Percentiles rank a stretch among this genome's conserved stretches.
Conservation (phyloP, 352 stramenopile genomes). For the Pythium phragmitis region DNA sequence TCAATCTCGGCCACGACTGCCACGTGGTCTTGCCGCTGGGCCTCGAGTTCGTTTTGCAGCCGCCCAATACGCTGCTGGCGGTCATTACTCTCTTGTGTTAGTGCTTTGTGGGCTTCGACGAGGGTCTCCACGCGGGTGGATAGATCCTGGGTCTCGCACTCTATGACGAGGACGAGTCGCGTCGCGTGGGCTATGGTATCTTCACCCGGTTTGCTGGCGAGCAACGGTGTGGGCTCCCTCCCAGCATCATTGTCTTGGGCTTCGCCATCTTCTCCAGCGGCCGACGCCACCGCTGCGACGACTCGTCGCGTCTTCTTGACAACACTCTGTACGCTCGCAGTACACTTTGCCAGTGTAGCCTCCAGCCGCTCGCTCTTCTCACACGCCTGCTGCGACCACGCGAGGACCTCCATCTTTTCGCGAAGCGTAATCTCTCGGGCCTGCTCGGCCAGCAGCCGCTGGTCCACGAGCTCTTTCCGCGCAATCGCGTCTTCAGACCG, state of each 20-base stretch:
- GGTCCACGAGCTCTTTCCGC: conserved; percentile 43
- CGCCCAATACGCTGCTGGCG: conserved; percentile 18
- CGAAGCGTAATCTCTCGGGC: conserved; percentile 57
- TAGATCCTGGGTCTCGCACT: conserved; percentile 15
- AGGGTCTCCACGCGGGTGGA: conserved; percentile 4
- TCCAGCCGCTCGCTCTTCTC: conserved; percentile 49
- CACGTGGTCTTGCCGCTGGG: conserved; percentile 38
- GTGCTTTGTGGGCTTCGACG: conserved; percentile 25
- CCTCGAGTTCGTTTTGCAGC: conserved; percentile 35
- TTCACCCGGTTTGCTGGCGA: neutral
- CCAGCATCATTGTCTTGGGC: neutral
- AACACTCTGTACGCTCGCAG: conserved; percentile 21
- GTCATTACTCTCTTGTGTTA: conserved; percentile 26
- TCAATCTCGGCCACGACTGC: conserved; percentile 43
- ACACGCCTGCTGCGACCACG: conserved; percentile 62
- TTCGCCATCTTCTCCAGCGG: neutral
- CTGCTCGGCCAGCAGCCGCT: conserved; percentile 48
- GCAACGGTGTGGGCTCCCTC: neutral
- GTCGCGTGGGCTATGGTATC: neutral
- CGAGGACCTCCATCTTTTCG: conserved; percentile 61
- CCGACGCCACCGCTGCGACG: neutral
- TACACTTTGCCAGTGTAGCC: conserved; percentile 35
- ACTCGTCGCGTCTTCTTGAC: conserved; percentile 29
- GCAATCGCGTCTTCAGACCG: conserved; percentile 34
- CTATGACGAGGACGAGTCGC: conserved; percentile 3